Evolutionary conservation across 805 yeast species (phyloP).

Genomic region (Sungouiella thailandica): DNA sequence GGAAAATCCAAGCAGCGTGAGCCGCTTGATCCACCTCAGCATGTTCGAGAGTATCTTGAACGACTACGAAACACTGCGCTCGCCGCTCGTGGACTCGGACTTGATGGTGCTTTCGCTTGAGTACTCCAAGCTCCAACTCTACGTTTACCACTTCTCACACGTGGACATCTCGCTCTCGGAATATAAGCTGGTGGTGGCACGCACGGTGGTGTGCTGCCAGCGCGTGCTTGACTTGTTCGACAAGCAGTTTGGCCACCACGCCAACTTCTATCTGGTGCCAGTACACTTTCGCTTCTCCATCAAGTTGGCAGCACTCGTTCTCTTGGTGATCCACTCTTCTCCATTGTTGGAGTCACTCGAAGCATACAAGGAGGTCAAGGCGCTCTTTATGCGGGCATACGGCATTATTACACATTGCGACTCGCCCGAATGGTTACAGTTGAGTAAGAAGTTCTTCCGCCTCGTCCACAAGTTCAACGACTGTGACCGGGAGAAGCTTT

Average conservation of each 20-base stretch:
- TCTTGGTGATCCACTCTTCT: conserved; percentile 23
- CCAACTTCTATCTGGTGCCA: conserved; percentile 30
- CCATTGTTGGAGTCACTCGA: conserved; percentile 9
- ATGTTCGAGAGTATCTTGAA: conserved; percentile 40
- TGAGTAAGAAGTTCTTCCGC: conserved; percentile 9
- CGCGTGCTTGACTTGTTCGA: conserved; percentile 23
- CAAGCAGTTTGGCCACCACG: conserved; percentile 13
- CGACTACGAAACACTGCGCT: conserved; percentile 18
- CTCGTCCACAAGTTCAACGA: conserved; percentile 11
- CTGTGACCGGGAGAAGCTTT: conserved; percentile 6
- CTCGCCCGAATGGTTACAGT: conserved; percentile 6
- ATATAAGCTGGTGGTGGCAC: conserved; percentile 24
- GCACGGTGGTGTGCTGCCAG: conserved; percentile 25
- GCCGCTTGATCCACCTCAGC: conserved; percentile 33
- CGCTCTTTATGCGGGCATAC: conserved; percentile 9
- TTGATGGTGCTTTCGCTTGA: conserved; percentile 30
- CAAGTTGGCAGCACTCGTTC: conserved; percentile 26
- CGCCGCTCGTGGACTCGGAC: conserved; percentile 16
- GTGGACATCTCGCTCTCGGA: conserved; percentile 20
- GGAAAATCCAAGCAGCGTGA: conserved; percentile 20
- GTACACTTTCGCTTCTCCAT: conserved; percentile 36
- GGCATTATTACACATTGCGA: conserved; percentile 6
- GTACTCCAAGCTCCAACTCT: conserved; percentile 35
- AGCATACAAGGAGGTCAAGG: conserved; percentile 10
- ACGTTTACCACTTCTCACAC: conserved; percentile 28